Base-by-base conservation (phyloP, 148 eudicot genomes). In the Rhododendron molle region DNA sequence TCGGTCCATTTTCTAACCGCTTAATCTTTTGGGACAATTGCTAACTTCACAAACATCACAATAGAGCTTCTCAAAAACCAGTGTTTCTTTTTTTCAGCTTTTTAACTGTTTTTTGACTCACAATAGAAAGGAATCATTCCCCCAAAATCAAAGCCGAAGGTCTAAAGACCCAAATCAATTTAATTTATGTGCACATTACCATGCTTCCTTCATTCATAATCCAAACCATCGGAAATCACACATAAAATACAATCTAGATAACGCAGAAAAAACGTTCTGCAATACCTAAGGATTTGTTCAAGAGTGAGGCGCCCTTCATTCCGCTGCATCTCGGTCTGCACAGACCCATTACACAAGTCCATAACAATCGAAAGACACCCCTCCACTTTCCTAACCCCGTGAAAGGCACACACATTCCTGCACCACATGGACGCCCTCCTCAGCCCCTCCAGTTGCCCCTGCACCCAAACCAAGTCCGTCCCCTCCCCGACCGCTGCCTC, bases 241-340 rank as follows among this genome's bases (percentile, higher is more conserved):
- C 60, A 58, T 52, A 40, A 26, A 26, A 79, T 26, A 9, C 21
- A 26, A 78, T 38, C 12, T 46, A 44, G 8, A 26, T 58, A 81
- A 38, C 28, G 30, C n/a, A 34, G 4, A 54, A 21, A 2, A 86
- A 65, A 32, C 49, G 4, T 6, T 20, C 28, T 15, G 10, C 72
- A 65, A 65, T 88, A 96, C 99, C 99, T 95, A 89, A 96, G 94
- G 80, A 96, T 96, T 88, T 96, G 99, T 91, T 95, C 98, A 34
- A 96, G 98, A 11, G 99, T 95, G 85, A 96, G 93, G 15, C 99
- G 81, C 21, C 99, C 97, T 87, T 92, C 96, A 80, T 96, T 96
- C 0, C 91, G 90, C 88, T 86, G 91, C 98, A 96, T 96, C 88
- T 92, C 99, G 1, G 96, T 94, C 86, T 89, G 91, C 16, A 96